phyloP scores from a whole-genome alignment of 768 basidiomycete species.

The Boletellus sp. region DNA sequence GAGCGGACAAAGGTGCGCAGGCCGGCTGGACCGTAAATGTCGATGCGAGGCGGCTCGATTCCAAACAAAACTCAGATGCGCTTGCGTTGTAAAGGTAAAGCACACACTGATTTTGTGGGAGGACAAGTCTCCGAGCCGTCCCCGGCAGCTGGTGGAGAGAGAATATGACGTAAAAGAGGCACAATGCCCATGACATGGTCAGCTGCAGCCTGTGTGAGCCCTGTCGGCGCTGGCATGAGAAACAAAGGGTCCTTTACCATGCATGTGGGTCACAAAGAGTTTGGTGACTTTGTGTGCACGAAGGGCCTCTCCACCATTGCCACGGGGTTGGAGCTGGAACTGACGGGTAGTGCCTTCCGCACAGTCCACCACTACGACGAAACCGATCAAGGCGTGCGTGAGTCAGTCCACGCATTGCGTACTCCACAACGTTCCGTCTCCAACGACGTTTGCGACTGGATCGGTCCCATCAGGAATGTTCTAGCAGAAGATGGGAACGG shows the following conservation, averaged over 20 bases:
- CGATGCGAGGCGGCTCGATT: constrained; percentile 45
- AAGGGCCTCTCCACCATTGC: constrained; percentile 29
- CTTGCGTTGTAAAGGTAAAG: background rate
- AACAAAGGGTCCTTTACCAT: constrained; percentile 43
- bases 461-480: constrained; percentile 2
- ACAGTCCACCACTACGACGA: constrained; percentile 68
- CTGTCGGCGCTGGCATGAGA: background rate
- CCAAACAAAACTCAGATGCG: background rate
- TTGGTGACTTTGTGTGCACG: constrained; percentile 51
- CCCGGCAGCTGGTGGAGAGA: constrained; percentile 43
- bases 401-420: constrained; percentile 19
- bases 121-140: constrained; percentile 5
- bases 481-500: background rate
- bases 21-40: constrained; percentile 79
- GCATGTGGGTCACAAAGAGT: constrained; percentile 85
- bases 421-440: constrained; percentile 67
- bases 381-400: constrained; percentile 1
- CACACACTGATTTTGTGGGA: constrained; percentile 12
- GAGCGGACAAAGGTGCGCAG: constrained; percentile 71
- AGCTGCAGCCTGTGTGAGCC: constrained; percentile 34
- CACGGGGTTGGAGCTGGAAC: constrained; percentile 52
- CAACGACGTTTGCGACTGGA: constrained; percentile 51
- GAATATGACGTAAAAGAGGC: constrained; percentile 56
- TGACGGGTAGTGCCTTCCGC: constrained; percentile 78
- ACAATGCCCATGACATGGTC: constrained; percentile 77